Evolutionary conservation across 805 yeast species (phyloP).

Genomic region (Ogataea chonburiensis): DNA sequence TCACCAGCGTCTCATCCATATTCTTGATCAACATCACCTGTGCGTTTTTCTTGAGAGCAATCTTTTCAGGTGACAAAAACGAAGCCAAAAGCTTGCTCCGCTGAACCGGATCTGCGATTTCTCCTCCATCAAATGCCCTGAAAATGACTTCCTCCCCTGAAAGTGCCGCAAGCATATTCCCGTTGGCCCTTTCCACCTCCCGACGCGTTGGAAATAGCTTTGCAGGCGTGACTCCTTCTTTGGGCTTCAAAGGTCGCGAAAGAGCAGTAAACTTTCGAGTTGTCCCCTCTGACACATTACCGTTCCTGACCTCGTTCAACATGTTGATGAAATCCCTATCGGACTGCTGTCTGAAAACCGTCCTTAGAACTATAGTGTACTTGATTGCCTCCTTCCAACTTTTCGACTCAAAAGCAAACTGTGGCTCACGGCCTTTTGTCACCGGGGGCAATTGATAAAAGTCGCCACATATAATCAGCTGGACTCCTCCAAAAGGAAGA

Average conservation of each 20-base stretch:
- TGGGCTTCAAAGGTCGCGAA: constrained; percentile 47
- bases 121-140: constrained; percentile 57
- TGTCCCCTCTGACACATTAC: constrained; percentile 50
- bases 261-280: constrained; percentile 49
- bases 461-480: constrained; percentile 74
- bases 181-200: constrained; percentile 71
- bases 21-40: constrained; percentile 85
- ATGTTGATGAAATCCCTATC: constrained; percentile 67
- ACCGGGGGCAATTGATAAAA: constrained; percentile 84
- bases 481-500: constrained; percentile 78
- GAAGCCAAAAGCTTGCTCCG: constrained; percentile 48
- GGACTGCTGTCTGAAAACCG: constrained; percentile 75
- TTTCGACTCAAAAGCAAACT: constrained; percentile 63
- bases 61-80: constrained; percentile 58
- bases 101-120: constrained; percentile 37
- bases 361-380: constrained; percentile 55
- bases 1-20: constrained; percentile 67
- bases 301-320: constrained; percentile 74
- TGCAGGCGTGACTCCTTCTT: constrained; percentile 68
- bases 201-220: constrained; percentile 69
- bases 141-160: constrained; percentile 45
- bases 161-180: constrained; percentile 44
- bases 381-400: constrained; percentile 62
- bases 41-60: constrained; percentile 64
- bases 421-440: constrained; percentile 33